Base-by-base conservation (phyloP, 495 filamentous ascomycete genomes). In the Trichoderma parareesei region DNA sequence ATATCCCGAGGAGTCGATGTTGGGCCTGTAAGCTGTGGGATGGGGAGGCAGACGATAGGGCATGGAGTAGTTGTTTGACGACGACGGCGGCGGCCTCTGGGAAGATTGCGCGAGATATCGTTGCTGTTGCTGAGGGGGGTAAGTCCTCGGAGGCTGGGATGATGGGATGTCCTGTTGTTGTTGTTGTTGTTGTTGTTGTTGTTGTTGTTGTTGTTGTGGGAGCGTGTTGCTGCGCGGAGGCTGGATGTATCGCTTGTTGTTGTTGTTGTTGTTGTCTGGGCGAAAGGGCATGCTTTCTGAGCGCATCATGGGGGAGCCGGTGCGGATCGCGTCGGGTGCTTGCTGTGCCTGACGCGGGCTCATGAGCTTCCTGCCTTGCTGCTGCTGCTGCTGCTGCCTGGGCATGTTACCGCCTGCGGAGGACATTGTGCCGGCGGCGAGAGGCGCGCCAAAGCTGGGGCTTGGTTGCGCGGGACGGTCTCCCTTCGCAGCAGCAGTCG, bases 381-480 rank as follows among this genome's bases (percentile, higher is more conserved):
- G 38, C 27, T 27, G 27, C 27, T 27, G 27, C 27, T 37, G 38
- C 27, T 43, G 38, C 14, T 37, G 38, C 27, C 35, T 37, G 3
- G 61, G 18, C 35, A 16, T 44, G 2, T 63, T 35, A 7, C 11
- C 14, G 16, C 35, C 27, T 27, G 27, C n/a, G 14, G 61, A 43
- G 9, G 41, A 46, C 60, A 41, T 61, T 18, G 41, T 37, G 44
- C 9, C 61, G 35, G 61, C 61, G 4, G 53, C 53, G 9, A 57
- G 53, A 1, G 53, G 53, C 20, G 53, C 53, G 35, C 66, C 69
- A 27, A 74, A 65, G 0, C 70, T 74, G 18, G 73, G 71, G 61
- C 73, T 77, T n/a, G 69, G 66, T 38, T 72, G 70, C 5, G 72
- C 74, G 0, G 72, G 69, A 5, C 73, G 71, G 9, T 49, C 46